These are phyloP conservation scores for Calonectria hawksworthii DNA, from an alignment of 2,329 filamentous ascomycete species.

Conservation along the genomic window DNA sequence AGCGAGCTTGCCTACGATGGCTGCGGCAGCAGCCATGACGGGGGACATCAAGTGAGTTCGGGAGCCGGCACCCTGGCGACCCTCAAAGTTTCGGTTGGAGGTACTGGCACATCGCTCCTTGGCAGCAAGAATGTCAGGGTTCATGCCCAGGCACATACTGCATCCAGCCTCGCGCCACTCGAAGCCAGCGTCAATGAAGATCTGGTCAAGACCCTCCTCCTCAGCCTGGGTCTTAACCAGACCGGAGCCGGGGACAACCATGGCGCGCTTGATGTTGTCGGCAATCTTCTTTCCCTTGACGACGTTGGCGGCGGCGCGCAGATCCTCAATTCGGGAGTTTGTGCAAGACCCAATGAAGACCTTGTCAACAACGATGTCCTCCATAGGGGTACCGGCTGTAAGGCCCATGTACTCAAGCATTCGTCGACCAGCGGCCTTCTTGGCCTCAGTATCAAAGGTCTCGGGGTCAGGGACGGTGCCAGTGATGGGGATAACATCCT, in stretches of 20 bases:
- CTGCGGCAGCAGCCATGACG: slow-evolving; percentile 94
- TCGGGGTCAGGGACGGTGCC: slow-evolving; percentile 92
- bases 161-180: slow-evolving; percentile 99
- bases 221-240: slow-evolving; percentile 95
- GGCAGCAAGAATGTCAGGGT: slow-evolving; percentile 94
- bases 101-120: slow-evolving; percentile 95
- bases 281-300: slow-evolving; percentile 91
- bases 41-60: slow-evolving; percentile 97
- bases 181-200: slow-evolving; percentile 92
- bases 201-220: slow-evolving; percentile 90
- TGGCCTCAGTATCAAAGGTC: slow-evolving; percentile 83
- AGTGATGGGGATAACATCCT: slow-evolving; percentile 96
- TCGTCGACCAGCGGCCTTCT: slow-evolving; percentile 83
- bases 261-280: slow-evolving; percentile 89
- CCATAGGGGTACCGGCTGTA: slow-evolving; percentile 86
- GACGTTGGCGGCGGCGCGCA: slow-evolving; percentile 87
- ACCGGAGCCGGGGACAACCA: slow-evolving; percentile 97
- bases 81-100: slow-evolving; percentile 98
- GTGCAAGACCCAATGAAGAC: slow-evolving; percentile 99
- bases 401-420: slow-evolving; percentile 98
- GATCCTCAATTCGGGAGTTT: slow-evolving; percentile 95
- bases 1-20: slow-evolving; percentile 89
- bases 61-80: slow-evolving; percentile 91
- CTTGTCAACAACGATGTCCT: slow-evolving; percentile 94
- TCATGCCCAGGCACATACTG: slow-evolving; percentile 99